Conservation (phyloP, 2,329 filamentous ascomycete genomes). For the Lecanicillium sp. region DNA sequence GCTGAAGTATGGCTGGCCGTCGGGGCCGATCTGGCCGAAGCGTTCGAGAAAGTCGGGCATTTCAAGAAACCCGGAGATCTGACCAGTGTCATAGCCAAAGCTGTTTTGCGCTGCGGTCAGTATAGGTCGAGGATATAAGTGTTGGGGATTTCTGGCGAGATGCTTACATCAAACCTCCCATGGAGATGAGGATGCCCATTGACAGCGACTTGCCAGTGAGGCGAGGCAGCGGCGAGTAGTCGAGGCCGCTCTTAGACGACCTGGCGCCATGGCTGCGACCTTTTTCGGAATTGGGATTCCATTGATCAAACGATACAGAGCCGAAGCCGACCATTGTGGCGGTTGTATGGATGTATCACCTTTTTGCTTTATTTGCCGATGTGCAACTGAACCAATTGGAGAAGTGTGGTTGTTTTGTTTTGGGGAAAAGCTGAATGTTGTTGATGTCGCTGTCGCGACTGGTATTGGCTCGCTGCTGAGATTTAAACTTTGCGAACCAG, state of each 20-base stretch:
- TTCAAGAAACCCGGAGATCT: slow-evolving; percentile 51
- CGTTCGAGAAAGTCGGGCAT: slow-evolving; percentile 50
- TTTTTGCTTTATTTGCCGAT: neutral
- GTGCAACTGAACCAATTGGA: too few relatives aligned
- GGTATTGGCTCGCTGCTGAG: too few relatives aligned
- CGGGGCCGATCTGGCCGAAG: slow-evolving; percentile 38
- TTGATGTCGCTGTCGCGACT: neutral
- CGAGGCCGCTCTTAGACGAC: slow-evolving; percentile 31
- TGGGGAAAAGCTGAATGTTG: neutral
- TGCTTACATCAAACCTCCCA: slow-evolving; percentile 39
- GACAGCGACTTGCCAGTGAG: slow-evolving; percentile 31
- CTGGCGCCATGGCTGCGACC: slow-evolving; percentile 21
- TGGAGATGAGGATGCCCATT: slow-evolving; percentile 37
- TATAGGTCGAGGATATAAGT: neutral
- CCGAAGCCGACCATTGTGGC: slow-evolving; percentile 16
- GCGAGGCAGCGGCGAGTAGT: slow-evolving; percentile 39
- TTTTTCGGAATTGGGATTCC: slow-evolving; percentile 36
- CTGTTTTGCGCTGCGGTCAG: slow-evolving; percentile 14
- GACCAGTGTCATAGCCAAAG: slow-evolving; percentile 46
- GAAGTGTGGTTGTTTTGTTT: too few relatives aligned
- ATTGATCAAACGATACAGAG: slow-evolving; percentile 35
- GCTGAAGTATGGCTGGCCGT: slow-evolving; percentile 40
- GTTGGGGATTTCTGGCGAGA: neutral
- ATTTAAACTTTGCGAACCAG: neutral
- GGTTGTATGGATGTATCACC: neutral